Evolutionary conservation across 2,329 filamentous ascomycete species (phyloP).

Genomic region (Mollisiaceae sp.): DNA sequence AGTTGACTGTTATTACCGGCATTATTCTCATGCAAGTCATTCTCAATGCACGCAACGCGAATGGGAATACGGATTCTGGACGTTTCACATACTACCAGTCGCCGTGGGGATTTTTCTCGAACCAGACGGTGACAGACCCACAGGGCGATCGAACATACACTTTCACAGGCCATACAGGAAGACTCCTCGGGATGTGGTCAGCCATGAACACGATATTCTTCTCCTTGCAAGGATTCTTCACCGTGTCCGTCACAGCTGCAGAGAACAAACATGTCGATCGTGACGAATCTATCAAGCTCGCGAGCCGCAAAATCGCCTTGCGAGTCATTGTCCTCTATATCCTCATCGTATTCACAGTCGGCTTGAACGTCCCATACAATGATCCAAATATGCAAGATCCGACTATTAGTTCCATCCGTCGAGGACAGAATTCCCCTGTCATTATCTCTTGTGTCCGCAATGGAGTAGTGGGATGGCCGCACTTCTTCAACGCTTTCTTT

Average conservation of each 20-base stretch:
- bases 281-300: slow-evolving; percentile 51
- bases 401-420: slow-evolving; percentile 22
- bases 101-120: slow-evolving; percentile 22
- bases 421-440: slow-evolving; percentile 45
- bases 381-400: slow-evolving; percentile 38
- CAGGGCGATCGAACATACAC: slow-evolving; percentile 14
- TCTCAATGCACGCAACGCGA: slow-evolving; percentile 28
- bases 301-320: slow-evolving; percentile 49
- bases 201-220: slow-evolving; percentile 49
- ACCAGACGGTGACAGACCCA: slow-evolving; percentile 29
- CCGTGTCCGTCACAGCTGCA: slow-evolving; percentile 49
- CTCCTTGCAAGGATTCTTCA: slow-evolving; percentile 50
- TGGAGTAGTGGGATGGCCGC: slow-evolving; percentile 45
- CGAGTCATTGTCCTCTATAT: slow-evolving; percentile 51
- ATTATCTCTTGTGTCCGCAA: slow-evolving; percentile 49
- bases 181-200: slow-evolving; percentile 48
- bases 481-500: slow-evolving; percentile 52
- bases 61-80: slow-evolving; percentile 7
- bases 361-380: slow-evolving; percentile 49
- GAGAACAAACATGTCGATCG: slow-evolving; percentile 49
- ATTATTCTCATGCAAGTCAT: slow-evolving; percentile 58
- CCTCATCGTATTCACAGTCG: slow-evolving; percentile 48
- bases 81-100: slow-evolving; percentile 16
- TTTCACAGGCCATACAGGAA: slow-evolving; percentile 40
- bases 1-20: slow-evolving; percentile 62